These are phyloP conservation scores for Panaeolus papilionaceus DNA, from an alignment of 768 basidiomycete genomes.

Conservation along the genomic window DNA sequence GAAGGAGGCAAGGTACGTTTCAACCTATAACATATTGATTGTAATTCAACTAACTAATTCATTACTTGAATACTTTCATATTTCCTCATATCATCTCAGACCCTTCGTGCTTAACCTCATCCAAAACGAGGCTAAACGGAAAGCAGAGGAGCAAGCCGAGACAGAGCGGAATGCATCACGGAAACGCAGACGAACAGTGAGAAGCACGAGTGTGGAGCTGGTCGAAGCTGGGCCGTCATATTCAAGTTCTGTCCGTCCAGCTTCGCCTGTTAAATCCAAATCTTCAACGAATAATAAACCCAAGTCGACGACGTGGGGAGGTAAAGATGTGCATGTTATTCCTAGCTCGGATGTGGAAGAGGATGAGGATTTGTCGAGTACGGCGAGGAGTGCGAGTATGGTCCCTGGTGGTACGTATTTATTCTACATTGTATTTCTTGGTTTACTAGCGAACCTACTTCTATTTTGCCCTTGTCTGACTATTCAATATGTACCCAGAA, in stretches of 20 bases:
- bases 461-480: neutral
- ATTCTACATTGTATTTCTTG: neutral
- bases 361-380: conserved; percentile 30
- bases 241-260: neutral
- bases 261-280: conserved; percentile 21
- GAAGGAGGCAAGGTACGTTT: conserved; percentile 67
- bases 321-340: conserved; percentile 26
- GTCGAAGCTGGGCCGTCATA: conserved; percentile 1
- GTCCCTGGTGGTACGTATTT: conserved; percentile 26
- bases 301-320: neutral
- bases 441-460: neutral
- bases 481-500: conserved; percentile 31
- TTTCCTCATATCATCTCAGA: conserved; percentile 34
- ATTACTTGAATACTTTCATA: no score
- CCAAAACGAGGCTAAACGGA: conserved; percentile 36
- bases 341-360: conserved; percentile 46
- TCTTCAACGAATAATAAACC: conserved; percentile 28
- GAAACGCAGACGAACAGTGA: conserved; percentile 42
- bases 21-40: neutral
- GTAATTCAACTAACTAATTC: no score
- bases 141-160: conserved; percentile 8
- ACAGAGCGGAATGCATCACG: conserved; percentile 30
- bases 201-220: neutral
- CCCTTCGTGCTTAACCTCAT: conserved; percentile 49
- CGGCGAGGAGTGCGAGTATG: conserved; percentile 15